Evolutionary conservation across 2,329 filamentous ascomycete species (phyloP).

Genomic region (Karstenula rhodostoma): DNA sequence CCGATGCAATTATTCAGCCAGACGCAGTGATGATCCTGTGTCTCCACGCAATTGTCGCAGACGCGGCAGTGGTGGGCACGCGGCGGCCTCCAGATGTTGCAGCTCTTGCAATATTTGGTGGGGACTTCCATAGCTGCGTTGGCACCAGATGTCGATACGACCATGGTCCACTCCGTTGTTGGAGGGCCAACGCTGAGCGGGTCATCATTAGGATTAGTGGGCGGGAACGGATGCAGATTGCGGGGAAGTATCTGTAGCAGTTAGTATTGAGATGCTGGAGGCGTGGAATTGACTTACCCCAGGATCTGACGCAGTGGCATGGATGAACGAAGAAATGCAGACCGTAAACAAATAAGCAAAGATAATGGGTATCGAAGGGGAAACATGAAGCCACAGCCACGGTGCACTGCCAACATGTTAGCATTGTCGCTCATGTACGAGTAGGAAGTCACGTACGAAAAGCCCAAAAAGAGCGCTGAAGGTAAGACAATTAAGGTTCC

Average conservation of each 20-base stretch:
- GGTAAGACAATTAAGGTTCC: constrained; percentile 82
- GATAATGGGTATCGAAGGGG: constrained; percentile 84
- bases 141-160: constrained; percentile 76
- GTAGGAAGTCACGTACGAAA: constrained; percentile 63
- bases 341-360: constrained; percentile 94
- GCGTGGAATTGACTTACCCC: constrained; percentile 69
- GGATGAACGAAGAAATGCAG: constrained; percentile 90
- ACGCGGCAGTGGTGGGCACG: constrained; percentile 95
- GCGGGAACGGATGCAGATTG: constrained; percentile 89
- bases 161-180: constrained; percentile 92
- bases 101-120: constrained; percentile 97
- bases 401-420: constrained; percentile 63
- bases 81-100: constrained; percentile 95
- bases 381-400: constrained; percentile 86
- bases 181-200: constrained; percentile 82
- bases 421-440: neutral
- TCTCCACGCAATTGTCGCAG: constrained; percentile 97
- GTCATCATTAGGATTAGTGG: constrained; percentile 76
- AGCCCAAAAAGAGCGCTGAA: constrained; percentile 81
- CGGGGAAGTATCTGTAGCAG: constrained; percentile 80
- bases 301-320: constrained; percentile 90
- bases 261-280: constrained; percentile 23
- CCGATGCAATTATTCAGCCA: constrained; percentile 99
- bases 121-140: constrained; percentile 96
- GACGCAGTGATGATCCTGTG: constrained; percentile 96